These are phyloP conservation scores for Gyromitra esculenta DNA, from an alignment of 2,329 filamentous ascomycete genomes.

Conservation along the genomic window DNA sequence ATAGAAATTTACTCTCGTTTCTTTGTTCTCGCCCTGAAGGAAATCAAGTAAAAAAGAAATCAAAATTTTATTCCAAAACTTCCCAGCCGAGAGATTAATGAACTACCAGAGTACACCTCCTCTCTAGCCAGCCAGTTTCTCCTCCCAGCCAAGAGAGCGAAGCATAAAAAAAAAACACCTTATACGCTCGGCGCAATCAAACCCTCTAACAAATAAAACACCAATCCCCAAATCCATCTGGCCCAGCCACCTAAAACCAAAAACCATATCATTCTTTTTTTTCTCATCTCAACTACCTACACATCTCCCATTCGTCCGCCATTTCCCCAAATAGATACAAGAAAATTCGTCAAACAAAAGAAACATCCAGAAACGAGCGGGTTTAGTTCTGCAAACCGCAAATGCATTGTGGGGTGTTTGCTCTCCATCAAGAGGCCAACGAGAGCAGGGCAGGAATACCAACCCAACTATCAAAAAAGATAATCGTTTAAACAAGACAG, in stretches of 20 bases:
- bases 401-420: constrained; percentile 18
- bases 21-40: not conserved
- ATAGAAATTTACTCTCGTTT: not conserved
- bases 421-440: constrained; percentile 4
- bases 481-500: constrained; percentile 36
- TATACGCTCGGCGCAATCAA: constrained; percentile 5
- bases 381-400: constrained; percentile 27
- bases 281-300: constrained; percentile 40
- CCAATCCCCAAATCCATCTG: constrained; percentile 26
- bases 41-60: constrained; percentile 1
- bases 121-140: not conserved
- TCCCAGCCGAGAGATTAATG: not conserved
- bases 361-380: constrained; percentile 18
- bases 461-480: constrained; percentile 29
- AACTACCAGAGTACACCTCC: constrained; percentile 20
- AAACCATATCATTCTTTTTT: constrained; percentile 43
- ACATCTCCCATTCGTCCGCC: not conserved
- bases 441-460: constrained; percentile 15
- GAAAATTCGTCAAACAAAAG: constrained; percentile 35
- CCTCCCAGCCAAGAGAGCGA: not conserved
- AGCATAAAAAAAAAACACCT: constrained; percentile 3
- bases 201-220: constrained; percentile 41
- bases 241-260: constrained; percentile 21
- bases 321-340: constrained; percentile 30
- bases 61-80: constrained; percentile 20